These are phyloP conservation scores for Zalaria obscura DNA, from an alignment of 2,329 filamentous ascomycete genomes.

Conservation along the genomic window DNA sequence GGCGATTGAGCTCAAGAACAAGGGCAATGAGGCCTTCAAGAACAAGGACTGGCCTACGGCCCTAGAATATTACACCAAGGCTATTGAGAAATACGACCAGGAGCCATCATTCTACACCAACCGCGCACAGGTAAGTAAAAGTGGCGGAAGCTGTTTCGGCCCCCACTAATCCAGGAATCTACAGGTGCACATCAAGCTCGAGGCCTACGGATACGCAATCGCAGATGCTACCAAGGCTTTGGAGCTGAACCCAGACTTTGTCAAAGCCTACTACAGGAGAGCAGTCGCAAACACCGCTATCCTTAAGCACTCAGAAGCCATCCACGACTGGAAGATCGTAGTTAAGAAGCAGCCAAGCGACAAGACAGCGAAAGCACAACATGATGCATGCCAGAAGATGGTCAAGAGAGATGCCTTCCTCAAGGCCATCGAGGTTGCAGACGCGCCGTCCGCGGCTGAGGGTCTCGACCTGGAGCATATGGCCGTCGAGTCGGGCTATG, in stretches of 20 bases:
- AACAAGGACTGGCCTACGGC: slow-evolving; percentile 75
- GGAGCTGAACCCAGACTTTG: slow-evolving; percentile 72
- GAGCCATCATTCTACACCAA: slow-evolving; percentile 91
- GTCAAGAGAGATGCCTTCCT: slow-evolving; percentile 87
- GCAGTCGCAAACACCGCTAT: slow-evolving; percentile 87
- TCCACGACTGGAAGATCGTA: slow-evolving; percentile 85
- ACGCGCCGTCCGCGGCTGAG: slow-evolving; percentile 83
- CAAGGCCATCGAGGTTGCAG: slow-evolving; percentile 83
- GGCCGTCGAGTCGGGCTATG: slow-evolving; percentile 67
- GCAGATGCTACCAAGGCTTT: slow-evolving; percentile 82
- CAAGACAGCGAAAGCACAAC: slow-evolving; percentile 79
- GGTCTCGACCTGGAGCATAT: slow-evolving; percentile 82
- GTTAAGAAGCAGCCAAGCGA: slow-evolving; percentile 76
- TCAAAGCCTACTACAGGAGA: slow-evolving; percentile 93
- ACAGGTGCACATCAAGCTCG: slow-evolving; percentile 86
- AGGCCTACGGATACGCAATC: slow-evolving; percentile 87
- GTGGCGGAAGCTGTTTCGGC: neutral
- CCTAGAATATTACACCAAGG: slow-evolving; percentile 71
- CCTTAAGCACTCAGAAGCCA: slow-evolving; percentile 71
- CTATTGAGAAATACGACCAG: slow-evolving; percentile 68
- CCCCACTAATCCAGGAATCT: neutral
- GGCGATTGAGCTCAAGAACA: slow-evolving; percentile 74
- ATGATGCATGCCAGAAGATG: slow-evolving; percentile 87
- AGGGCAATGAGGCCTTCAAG: slow-evolving; percentile 87
- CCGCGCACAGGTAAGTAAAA: slow-evolving; percentile 64